phyloP scores from a whole-genome alignment of 805 yeast genomes.

The Candida michaelii region DNA sequence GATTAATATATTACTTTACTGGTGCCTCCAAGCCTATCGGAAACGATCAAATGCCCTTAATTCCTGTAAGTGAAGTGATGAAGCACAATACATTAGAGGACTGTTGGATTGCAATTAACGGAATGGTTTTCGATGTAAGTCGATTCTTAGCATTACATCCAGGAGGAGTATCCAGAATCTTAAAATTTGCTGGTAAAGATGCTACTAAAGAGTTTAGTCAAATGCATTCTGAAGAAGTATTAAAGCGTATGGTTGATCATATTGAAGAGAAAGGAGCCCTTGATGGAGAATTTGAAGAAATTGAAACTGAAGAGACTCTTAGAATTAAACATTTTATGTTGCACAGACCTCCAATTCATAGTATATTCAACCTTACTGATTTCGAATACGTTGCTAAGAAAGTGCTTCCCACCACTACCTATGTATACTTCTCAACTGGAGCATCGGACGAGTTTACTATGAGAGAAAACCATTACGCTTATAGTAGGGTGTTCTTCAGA shows the following conservation, averaged over 20 bases:
- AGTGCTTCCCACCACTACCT: conserved; percentile 30
- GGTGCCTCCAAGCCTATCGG: conserved; percentile 39
- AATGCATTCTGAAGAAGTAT: conserved; percentile 32
- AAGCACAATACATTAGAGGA: conserved; percentile 18
- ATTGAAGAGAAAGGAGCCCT: conserved; percentile 13
- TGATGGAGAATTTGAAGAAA: conserved; percentile 13
- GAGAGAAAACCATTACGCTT: conserved; percentile 86
- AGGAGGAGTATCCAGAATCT: conserved; percentile 49
- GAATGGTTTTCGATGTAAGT: conserved; percentile 35
- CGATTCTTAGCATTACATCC: conserved; percentile 46
- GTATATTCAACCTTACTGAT: conserved; percentile 32
- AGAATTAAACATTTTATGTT: conserved; percentile 8
- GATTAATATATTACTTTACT: background rate
- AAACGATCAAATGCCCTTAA: conserved; percentile 22
- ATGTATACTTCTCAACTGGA: conserved; percentile 51
- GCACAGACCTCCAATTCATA: conserved; percentile 9
- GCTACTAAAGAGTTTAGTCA: conserved; percentile 42
- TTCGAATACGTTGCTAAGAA: conserved; percentile 40
- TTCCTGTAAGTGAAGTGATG: conserved; percentile 17
- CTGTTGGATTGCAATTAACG: conserved; percentile 34
- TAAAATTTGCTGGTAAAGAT: conserved; percentile 61
- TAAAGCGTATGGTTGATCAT: conserved; percentile 17
- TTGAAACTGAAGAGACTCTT: conserved; percentile 8
- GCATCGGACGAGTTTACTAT: conserved; percentile 84
- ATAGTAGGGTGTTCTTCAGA: conserved; percentile 79